phyloP scores from a whole-genome alignment of 2,329 filamentous ascomycete genomes.

The Niveomyces coronatus region DNA sequence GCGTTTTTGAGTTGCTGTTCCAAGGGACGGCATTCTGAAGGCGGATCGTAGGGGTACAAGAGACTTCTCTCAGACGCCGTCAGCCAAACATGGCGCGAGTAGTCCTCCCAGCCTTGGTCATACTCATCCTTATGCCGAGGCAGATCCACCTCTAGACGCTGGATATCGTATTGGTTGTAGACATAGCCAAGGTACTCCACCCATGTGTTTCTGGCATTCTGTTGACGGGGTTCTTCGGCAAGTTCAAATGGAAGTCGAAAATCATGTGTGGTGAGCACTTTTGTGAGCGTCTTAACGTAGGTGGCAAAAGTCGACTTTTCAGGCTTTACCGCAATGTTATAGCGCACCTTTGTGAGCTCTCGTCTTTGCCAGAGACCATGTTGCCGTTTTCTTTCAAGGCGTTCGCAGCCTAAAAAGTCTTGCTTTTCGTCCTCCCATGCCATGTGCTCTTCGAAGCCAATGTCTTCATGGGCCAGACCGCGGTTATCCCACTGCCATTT shows the following conservation, averaged over 20 bases:
- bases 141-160: neutral
- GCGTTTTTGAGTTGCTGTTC: too few relatives aligned
- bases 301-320: neutral
- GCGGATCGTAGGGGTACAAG: too few relatives aligned
- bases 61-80: too few relatives aligned
- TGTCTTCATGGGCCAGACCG: neutral
- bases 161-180: neutral
- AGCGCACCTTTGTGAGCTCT: neutral
- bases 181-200: neutral
- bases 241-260: neutral
- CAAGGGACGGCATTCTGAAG: too few relatives aligned
- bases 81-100: too few relatives aligned
- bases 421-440: neutral
- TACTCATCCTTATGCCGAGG: too few relatives aligned
- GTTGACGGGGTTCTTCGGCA: neutral
- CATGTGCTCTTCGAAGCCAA: neutral
- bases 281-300: neutral
- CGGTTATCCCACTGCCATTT: conserved; percentile 1
- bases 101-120: neutral
- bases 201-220: neutral
- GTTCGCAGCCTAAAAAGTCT: too few relatives aligned
- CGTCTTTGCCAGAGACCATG: too few relatives aligned
- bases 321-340: neutral
- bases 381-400: too few relatives aligned
- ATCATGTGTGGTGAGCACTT: neutral